A percentile compares a stretch with the other conserved stretches of the same genome.
These are phyloP conservation scores for Trypanosomatidae sp. DNA, from an alignment of 208 protist genomes.

Conservation along the genomic window DNA sequence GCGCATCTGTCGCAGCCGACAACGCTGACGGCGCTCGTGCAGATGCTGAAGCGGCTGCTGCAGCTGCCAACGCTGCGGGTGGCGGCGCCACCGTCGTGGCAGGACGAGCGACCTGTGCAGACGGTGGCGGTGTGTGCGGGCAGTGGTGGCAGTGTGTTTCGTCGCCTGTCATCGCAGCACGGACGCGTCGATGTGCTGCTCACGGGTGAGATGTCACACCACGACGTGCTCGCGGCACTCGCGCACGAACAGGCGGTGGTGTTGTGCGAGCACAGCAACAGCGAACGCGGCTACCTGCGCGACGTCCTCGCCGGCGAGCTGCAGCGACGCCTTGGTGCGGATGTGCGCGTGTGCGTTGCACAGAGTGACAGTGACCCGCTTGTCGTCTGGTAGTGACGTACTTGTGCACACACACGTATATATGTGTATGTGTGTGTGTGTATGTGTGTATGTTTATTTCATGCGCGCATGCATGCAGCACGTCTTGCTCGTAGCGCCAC, in stretches of 20 bases:
- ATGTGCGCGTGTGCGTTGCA: constrained; percentile 35
- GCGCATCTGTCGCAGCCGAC: constrained; percentile 21
- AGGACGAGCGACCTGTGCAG: constrained; percentile 13
- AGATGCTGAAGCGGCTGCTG: constrained; percentile 44
- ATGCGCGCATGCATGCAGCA: too few species aligned
- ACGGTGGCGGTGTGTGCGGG: constrained; percentile 82
- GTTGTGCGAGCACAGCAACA: constrained; percentile 89
- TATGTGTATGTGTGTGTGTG: constrained; percentile 1
- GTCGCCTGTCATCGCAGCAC: constrained; percentile 8
- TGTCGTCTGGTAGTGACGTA: constrained; percentile 27
- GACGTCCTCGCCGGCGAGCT: constrained; percentile 28
- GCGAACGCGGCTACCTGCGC: constrained; percentile 79
- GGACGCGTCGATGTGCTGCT: constrained; percentile 55
- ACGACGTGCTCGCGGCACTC: constrained; percentile 83
- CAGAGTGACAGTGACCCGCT: constrained; percentile 63
- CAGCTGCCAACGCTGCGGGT: constrained; percentile 44
- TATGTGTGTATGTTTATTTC: too few species aligned
- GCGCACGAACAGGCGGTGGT: constrained; percentile 70
- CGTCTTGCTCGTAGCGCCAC: too few species aligned
- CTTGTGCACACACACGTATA: neutral
- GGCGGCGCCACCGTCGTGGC: constrained; percentile 40
- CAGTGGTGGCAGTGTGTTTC: constrained; percentile 70
- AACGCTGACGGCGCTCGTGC: constrained; percentile 28
- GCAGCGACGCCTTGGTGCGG: constrained; percentile 21
- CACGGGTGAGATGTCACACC: constrained; percentile 89